A percentile compares a stretch with the other conserved stretches of the same genome.
Evolutionary conservation across 371 early-diverging fungal species (phyloP).

Genomic region (Nosema muscidifuracis): DNA sequence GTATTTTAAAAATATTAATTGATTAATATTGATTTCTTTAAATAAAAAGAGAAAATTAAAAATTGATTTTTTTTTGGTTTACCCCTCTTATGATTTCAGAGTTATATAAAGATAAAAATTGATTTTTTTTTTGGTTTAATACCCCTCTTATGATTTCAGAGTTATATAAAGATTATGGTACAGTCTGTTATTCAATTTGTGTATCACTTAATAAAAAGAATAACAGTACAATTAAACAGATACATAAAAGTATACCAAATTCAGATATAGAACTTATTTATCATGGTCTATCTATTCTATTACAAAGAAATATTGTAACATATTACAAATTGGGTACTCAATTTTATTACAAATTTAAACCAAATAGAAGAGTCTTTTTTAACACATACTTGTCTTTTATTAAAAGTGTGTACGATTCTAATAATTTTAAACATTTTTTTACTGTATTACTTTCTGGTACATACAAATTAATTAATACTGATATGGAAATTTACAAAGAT

Average conservation of each 20-base stretch:
- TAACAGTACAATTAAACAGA: conserved; percentile 8
- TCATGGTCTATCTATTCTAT: conserved; percentile 36
- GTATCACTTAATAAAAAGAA: conserved; percentile 33
- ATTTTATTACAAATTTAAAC: conserved; percentile 13
- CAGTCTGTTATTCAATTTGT: conserved; percentile 29
- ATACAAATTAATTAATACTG: not conserved
- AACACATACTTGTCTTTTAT: conserved; percentile 22
- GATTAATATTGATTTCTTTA: too few species aligned
- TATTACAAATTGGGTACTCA: conserved; percentile 37
- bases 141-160: conserved; percentile 8
- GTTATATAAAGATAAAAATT: too few species aligned
- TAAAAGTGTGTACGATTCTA: conserved; percentile 3
- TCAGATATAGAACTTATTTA: not conserved
- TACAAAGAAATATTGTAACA: conserved; percentile 44
- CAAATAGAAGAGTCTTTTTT: conserved; percentile 27
- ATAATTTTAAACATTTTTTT: conserved; percentile 11
- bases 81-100: conserved; percentile 8
- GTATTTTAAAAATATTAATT: too few species aligned
- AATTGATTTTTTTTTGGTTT: too few species aligned
- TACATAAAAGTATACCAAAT: not conserved
- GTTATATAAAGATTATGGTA: conserved; percentile 46
- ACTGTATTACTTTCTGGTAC: conserved; percentile 26
- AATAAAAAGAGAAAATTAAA: too few species aligned
- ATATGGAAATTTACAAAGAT: conserved; percentile 11
- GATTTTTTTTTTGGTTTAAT: too few species aligned